These are phyloP conservation scores for Cordyceps tenuipes DNA, from an alignment of 2,329 filamentous ascomycete genomes.

Conservation along the genomic window DNA sequence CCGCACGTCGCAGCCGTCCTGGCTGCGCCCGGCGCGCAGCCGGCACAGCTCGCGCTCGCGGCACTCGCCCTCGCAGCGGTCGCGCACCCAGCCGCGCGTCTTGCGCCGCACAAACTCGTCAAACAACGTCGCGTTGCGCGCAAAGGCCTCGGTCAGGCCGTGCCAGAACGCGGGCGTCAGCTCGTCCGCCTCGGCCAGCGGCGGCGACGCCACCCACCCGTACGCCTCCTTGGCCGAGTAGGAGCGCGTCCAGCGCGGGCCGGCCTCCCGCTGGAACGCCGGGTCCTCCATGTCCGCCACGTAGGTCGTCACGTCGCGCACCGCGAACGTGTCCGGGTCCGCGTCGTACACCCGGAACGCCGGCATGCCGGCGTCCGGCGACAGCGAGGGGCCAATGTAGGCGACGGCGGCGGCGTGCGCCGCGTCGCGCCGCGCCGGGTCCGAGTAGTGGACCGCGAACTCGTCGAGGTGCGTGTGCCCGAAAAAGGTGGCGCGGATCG, in stretches of 20 bases:
- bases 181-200: conserved; percentile 30
- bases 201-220: conserved; percentile 44
- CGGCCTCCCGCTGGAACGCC: conserved; percentile 34
- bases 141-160: conserved; percentile 42
- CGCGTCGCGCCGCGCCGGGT: conserved; percentile 35
- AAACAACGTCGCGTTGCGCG: conserved; percentile 35
- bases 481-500: conserved; percentile 48
- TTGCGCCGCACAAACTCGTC: conserved; percentile 40
- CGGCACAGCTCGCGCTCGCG: conserved; percentile 40
- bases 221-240: conserved; percentile 66
- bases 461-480: conserved; percentile 50
- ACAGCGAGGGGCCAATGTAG: conserved; percentile 46
- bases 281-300: conserved; percentile 41
- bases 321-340: conserved; percentile 47
- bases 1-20: conserved; percentile 41
- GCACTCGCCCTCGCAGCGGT: conserved; percentile 36
- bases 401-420: conserved; percentile 40
- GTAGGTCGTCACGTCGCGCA: conserved; percentile 47
- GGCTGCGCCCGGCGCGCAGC: conserved; percentile 40
- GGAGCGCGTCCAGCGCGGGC: conserved; percentile 44
- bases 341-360: conserved; percentile 53
- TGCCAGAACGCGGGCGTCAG: conserved; percentile 53
- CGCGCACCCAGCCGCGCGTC: conserved; percentile 35
- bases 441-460: conserved; percentile 46
- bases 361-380: conserved; percentile 46